Base-by-base conservation (phyloP, 768 basidiomycete species). In the Agaricus bisporus region DNA sequence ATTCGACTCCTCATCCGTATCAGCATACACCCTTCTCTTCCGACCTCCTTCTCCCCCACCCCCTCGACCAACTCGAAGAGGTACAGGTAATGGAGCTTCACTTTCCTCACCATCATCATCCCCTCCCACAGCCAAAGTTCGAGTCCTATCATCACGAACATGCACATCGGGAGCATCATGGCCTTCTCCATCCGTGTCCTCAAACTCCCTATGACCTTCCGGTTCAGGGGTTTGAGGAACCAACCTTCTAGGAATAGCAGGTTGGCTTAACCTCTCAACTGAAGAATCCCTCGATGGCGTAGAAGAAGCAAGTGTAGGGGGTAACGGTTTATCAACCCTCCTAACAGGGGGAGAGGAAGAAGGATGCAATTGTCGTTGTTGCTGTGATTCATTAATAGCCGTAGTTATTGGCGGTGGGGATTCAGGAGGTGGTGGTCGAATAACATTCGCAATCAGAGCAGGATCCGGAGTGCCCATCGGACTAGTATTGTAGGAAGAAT, bases 211-310 rank as follows among this genome's bases (percentile, higher is more conserved):
- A 39, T 15, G 9, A 12, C 45, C 43, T 17, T 56, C 47, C 41
- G 29, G 44, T 45, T 69, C 63, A 8, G 61, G 61, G n/a, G 62
- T 58, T 46, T 63, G 58, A 4, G 70, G 65, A 11, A 70, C 60
- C 38, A 68, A 53, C 36, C 63, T 56, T 7, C 64, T 61, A 37
- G 64, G 65, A 5, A 60, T 61, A 25, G 56, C 43, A 46, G 61
- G 58, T 44, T 63, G 58, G 43, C 39, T 42, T 28, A 48, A 29
- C 15, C 45, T 41, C 41, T 54, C 46, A 14, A 41, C 41, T 1
- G 39, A 48, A 41, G 43, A 32, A 14, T 48, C 46, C 29, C 46
- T 54, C 5, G 53, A 43, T 5, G 15, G 9, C 17, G 32, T 11
- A 11, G 32, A 32, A 32, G 37, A 39, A 5, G 42, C 29, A 25